These are phyloP conservation scores for Coix lacrymajobi DNA, from an alignment of 176 grass and related monocot species.

Conservation along the genomic window DNA sequence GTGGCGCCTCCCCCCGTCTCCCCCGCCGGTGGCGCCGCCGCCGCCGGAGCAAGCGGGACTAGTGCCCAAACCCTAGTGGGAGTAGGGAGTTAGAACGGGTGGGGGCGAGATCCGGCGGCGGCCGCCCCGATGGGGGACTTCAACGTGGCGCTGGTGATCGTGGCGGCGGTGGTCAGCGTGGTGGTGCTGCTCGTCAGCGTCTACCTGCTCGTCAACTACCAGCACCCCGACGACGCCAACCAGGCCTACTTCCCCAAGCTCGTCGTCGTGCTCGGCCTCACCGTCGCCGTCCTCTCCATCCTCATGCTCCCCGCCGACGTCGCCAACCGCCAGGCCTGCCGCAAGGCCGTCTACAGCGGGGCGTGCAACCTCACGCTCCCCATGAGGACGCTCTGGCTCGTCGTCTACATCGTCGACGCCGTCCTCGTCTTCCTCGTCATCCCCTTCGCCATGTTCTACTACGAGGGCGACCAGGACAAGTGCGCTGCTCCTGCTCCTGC, in stretches of 20 bases:
- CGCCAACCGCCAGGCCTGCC: conserved; percentile 77
- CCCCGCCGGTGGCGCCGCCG: conserved; percentile 10
- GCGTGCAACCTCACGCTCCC: conserved; percentile 80
- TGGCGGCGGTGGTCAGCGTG: conserved; percentile 73
- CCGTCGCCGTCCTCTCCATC: conserved; percentile 91
- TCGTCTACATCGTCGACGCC: conserved; percentile 81
- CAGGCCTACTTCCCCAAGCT: conserved; percentile 97
- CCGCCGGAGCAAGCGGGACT: not conserved
- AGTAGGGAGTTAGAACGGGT: not conserved
- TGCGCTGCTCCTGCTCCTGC: not conserved
- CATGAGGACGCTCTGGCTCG: conserved; percentile 89
- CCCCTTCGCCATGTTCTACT: conserved; percentile 96
- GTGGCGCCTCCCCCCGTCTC: not conserved
- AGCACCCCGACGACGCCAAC: conserved; percentile 97
- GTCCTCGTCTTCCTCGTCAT: conserved; percentile 96
- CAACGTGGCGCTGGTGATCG: conserved; percentile 95
- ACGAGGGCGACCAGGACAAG: conserved; percentile 99
- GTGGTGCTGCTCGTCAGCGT: conserved; percentile 75
- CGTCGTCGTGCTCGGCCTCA: conserved; percentile 84
- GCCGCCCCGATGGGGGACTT: conserved; percentile 77
- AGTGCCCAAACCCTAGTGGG: conserved; percentile 6
- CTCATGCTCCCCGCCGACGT: conserved; percentile 99
- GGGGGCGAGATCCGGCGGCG: conserved; percentile 27
- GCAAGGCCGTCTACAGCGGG: conserved; percentile 68
- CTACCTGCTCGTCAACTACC: conserved; percentile 97